Conservation (phyloP, 805 yeast genomes). For the Ascoidea rubescens region DNA sequence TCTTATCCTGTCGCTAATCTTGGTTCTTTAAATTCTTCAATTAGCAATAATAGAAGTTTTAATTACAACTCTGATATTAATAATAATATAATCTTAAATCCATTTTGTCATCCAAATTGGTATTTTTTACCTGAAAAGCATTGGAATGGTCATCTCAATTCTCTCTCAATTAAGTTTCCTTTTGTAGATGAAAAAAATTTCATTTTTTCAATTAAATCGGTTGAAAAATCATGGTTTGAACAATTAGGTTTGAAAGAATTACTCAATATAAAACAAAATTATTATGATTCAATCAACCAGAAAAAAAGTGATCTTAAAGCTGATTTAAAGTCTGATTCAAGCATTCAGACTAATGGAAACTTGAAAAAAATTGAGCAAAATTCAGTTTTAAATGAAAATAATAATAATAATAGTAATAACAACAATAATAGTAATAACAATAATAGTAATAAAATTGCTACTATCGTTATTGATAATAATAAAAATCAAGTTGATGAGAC, state of each 20-base stretch:
- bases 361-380: conserved; percentile 10
- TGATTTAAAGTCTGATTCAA: conserved; percentile 1
- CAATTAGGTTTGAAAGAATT: conserved; percentile 33
- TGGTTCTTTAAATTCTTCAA: conserved; percentile 17
- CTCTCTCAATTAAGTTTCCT: conserved; percentile 34
- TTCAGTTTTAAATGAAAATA: neutral
- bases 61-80: conserved; percentile 33
- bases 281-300: conserved; percentile 2
- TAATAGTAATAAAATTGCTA: conserved; percentile 1
- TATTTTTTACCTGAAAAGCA: conserved; percentile 46
- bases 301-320: conserved; percentile 3
- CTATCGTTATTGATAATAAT: neutral
- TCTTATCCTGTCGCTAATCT: conserved; percentile 24
- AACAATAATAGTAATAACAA: conserved; percentile 2
- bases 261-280: conserved; percentile 6
- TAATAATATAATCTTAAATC: conserved; percentile 33
- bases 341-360: conserved; percentile 2
- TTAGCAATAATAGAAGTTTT: conserved; percentile 23
- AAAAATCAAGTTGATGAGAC: neutral
- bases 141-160: conserved; percentile 35
- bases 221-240: conserved; percentile 39
- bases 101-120: conserved; percentile 50
- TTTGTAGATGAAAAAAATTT: conserved; percentile 43
- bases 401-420: neutral
- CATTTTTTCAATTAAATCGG: conserved; percentile 35